phyloP scores from a whole-genome alignment of 2,329 filamentous ascomycete species.

The Lachnellula occidentalis region DNA sequence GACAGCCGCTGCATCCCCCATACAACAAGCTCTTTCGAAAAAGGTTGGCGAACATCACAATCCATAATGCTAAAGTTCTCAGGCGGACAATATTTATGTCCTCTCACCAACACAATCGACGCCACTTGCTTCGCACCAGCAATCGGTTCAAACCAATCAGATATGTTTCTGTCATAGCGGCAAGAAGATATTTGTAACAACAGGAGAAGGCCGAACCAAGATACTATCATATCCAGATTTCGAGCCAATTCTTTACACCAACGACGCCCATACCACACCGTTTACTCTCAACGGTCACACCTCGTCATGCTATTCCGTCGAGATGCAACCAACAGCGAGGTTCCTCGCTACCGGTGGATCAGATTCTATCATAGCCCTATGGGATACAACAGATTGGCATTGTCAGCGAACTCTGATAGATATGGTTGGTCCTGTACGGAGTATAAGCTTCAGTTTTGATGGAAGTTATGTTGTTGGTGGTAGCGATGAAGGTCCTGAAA shows the following conservation, averaged over 20 bases:
- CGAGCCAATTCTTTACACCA: slow-evolving; percentile 47
- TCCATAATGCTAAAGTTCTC: background rate
- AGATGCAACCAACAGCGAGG: slow-evolving; percentile 64
- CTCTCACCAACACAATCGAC: slow-evolving; percentile 55
- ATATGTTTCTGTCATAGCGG: slow-evolving; percentile 71
- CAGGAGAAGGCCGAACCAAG: slow-evolving; percentile 63
- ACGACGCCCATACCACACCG: slow-evolving; percentile 40
- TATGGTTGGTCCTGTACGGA: slow-evolving; percentile 65
- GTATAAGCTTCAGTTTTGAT: slow-evolving; percentile 70
- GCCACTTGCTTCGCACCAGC: slow-evolving; percentile 53
- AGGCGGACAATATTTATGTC: slow-evolving; percentile 58
- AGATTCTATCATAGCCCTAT: slow-evolving; percentile 70
- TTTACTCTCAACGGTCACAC: slow-evolving; percentile 68
- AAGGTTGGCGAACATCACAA: no score
- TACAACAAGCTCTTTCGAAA: background rate
- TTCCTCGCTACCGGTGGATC: slow-evolving; percentile 71
- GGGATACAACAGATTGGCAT: slow-evolving; percentile 74
- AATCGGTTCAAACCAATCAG: slow-evolving; percentile 63
- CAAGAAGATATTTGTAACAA: slow-evolving; percentile 64
- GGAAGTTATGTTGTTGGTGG: slow-evolving; percentile 70
- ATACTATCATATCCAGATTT: slow-evolving; percentile 64
- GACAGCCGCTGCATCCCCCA: background rate
- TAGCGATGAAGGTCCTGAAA: slow-evolving; percentile 66
- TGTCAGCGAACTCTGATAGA: slow-evolving; percentile 66
- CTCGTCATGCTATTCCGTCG: slow-evolving; percentile 62